Evolutionary conservation across 495 filamentous ascomycete species (phyloP).

Genomic region (Talaromyces adpressus): DNA sequence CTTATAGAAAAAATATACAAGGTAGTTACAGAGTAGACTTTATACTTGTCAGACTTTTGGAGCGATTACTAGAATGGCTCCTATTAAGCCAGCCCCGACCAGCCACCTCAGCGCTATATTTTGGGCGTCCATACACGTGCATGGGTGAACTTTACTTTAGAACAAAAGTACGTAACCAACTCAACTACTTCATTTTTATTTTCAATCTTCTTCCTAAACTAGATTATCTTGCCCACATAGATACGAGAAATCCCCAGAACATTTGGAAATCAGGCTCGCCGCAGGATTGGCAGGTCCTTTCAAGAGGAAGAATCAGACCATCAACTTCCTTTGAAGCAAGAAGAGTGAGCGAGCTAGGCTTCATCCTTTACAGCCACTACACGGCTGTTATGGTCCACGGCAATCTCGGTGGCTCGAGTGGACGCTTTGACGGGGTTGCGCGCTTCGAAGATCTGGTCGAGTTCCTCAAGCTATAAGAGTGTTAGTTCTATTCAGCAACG

Average conservation of each 20-base stretch:
- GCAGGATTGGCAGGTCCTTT: background rate
- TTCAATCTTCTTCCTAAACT: background rate
- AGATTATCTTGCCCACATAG: background rate
- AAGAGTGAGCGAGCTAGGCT: background rate
- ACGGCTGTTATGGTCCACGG: background rate
- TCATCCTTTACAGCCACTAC: constrained; percentile 1
- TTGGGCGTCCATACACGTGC: no score
- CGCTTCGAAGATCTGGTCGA: constrained; percentile 57
- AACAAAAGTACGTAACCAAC: no score
- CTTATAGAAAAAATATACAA: no score
- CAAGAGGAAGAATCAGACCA: background rate
- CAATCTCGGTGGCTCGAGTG: constrained; percentile 17
- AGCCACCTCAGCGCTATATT: no score
- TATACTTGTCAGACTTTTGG: no score
- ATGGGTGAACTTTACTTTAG: no score
- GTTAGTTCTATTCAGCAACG: background rate
- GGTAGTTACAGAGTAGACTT: no score
- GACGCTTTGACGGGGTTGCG: constrained; percentile 49
- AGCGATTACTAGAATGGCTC: no score
- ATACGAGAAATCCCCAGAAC: background rate
- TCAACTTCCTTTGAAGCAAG: background rate
- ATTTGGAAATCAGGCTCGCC: background rate
- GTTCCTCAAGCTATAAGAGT: constrained; percentile 47
- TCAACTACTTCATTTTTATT: background rate
- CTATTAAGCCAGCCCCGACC: no score